Percentiles rank a stretch among this genome's conserved stretches.
phyloP scores from a whole-genome alignment of 1,139 yeast genomes.

The Taphrina populina region DNA sequence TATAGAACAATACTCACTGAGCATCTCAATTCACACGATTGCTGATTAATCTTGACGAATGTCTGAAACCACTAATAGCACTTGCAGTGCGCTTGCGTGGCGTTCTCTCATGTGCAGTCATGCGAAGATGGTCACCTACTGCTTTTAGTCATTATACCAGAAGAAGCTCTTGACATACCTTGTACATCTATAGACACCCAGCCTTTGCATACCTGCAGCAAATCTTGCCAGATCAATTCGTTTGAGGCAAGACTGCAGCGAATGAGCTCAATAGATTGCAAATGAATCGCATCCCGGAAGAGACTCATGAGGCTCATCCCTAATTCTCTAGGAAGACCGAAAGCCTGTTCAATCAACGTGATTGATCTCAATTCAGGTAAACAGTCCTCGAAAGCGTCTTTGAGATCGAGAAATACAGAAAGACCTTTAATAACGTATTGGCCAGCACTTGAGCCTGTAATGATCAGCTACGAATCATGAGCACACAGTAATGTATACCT shows the following conservation, averaged over 20 bases:
- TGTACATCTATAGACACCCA: too few relatives aligned
- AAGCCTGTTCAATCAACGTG: neutral
- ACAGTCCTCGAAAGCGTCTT: slow-evolving; percentile 14
- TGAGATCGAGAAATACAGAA: neutral
- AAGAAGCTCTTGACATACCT: too few relatives aligned
- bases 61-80: too few relatives aligned
- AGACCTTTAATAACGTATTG: slow-evolving; percentile 1
- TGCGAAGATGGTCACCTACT: too few relatives aligned
- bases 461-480: neutral
- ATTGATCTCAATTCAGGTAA: neutral
- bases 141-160: too few relatives aligned
- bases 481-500: neutral
- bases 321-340: neutral
- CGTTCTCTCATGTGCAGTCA: too few relatives aligned
- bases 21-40: too few relatives aligned
- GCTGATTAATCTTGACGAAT: too few relatives aligned
- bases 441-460: slow-evolving; percentile 2
- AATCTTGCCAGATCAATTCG: too few relatives aligned
- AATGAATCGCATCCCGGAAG: slow-evolving; percentile 3
- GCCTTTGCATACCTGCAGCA: too few relatives aligned
- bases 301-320: neutral
- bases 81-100: too few relatives aligned
- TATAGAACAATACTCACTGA: too few relatives aligned
- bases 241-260: neutral
- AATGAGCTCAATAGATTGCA: neutral